phyloP scores from a whole-genome alignment of 129 eudicot genomes.

The Pseudognaphalium luteoalbum region DNA sequence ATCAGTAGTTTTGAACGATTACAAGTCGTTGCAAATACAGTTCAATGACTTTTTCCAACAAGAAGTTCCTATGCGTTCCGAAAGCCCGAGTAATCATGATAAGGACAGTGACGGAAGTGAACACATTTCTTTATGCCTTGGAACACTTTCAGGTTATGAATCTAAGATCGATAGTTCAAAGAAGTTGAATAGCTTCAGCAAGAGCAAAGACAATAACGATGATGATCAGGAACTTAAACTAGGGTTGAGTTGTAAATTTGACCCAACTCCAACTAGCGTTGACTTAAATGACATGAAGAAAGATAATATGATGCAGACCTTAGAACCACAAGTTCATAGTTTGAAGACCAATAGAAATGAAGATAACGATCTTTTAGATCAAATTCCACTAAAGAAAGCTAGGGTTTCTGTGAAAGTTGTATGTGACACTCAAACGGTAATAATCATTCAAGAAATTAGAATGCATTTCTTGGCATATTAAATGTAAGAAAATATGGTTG shows the following conservation, averaged over 20 bases:
- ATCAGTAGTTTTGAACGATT: slow-evolving; percentile 48
- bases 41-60: slow-evolving; percentile 32
- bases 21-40: slow-evolving; percentile 46
- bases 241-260: slow-evolving; percentile 47
- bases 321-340: slow-evolving; percentile 24
- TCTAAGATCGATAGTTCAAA: slow-evolving; percentile 17
- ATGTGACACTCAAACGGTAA: slow-evolving; percentile 74
- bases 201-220: slow-evolving; percentile 23
- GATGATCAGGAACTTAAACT: slow-evolving; percentile 53
- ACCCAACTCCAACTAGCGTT: slow-evolving; percentile 21
- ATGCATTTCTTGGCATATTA: not conserved
- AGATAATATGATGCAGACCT: slow-evolving; percentile 27
- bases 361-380: slow-evolving; percentile 47
- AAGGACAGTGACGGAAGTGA: slow-evolving; percentile 35
- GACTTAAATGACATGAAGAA: slow-evolving; percentile 31
- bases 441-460: slow-evolving; percentile 6
- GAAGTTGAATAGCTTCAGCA: slow-evolving; percentile 18
- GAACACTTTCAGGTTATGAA: slow-evolving; percentile 43
- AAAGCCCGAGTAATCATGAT: slow-evolving; percentile 8
- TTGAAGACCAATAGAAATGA: slow-evolving; percentile 40
- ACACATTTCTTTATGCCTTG: slow-evolving; percentile 57
- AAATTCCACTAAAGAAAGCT: slow-evolving; percentile 73
- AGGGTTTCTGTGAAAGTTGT: slow-evolving; percentile 73
- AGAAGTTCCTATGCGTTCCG: slow-evolving; percentile 23
- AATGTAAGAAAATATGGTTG: slow-evolving; percentile 2